Evolutionary conservation across 176 grass and related monocot genomes (phyloP).

Genomic region (Oryza brachyantha): DNA sequence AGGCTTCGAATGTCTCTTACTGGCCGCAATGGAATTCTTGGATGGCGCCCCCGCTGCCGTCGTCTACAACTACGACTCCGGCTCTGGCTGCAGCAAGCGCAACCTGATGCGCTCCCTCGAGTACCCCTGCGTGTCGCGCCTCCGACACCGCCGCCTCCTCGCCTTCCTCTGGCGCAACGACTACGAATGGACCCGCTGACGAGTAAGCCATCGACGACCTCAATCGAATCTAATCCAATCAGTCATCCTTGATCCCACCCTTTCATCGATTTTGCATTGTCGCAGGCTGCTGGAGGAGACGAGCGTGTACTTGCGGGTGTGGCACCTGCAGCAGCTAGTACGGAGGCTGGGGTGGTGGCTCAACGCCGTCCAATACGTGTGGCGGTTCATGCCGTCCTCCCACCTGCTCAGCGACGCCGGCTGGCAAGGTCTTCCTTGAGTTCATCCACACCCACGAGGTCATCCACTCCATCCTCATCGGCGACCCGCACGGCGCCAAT

Average conservation of each 20-base stretch:
- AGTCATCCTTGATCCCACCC: no score
- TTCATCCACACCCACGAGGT: not conserved
- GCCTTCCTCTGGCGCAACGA: conserved; percentile 1
- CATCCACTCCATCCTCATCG: not conserved
- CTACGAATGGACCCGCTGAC: not conserved
- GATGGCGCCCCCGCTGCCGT: not conserved
- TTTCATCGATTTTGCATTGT: no score
- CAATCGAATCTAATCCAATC: no score
- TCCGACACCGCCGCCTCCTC: conserved; percentile 17
- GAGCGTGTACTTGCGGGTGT: not conserved
- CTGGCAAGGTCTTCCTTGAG: not conserved
- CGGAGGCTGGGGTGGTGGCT: not conserved
- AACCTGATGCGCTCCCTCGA: not conserved
- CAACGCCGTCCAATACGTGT: conserved; percentile 5
- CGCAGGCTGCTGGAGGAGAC: not conserved
- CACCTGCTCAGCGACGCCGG: conserved; percentile 1
- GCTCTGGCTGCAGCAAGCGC: not conserved
- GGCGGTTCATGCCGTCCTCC: not conserved
- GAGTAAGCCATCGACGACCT: no score
- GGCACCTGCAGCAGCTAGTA: conserved; percentile 8
- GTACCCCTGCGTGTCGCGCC: conserved; percentile 2
- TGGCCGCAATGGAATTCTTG: not conserved
- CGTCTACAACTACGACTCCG: no score
- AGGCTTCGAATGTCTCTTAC: no score
- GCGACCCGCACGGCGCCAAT: not conserved